Percentiles rank a stretch among this genome's conserved stretches.
Conservation (phyloP, 2,329 filamentous ascomycete genomes). For the Stachybotrys chlorohalonatus region DNA sequence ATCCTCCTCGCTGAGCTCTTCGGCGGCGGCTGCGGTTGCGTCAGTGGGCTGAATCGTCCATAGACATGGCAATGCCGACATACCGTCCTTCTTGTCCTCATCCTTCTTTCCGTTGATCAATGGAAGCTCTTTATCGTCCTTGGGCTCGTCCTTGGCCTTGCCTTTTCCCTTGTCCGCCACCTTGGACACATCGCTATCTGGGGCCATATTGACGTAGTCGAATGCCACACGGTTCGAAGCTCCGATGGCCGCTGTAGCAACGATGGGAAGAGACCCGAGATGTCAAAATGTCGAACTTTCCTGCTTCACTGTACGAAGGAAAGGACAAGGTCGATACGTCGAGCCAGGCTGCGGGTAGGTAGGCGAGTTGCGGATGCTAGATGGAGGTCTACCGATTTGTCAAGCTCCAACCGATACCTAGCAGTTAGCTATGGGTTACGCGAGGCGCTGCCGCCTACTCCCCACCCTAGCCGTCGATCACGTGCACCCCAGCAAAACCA, state of each 20-base stretch:
- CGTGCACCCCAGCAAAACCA: constrained; percentile 13
- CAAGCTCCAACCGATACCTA: background rate
- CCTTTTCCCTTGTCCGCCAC: constrained; percentile 91
- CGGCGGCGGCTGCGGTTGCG: constrained; percentile 35
- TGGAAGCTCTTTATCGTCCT: constrained; percentile 58
- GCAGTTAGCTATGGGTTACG: constrained; percentile 31
- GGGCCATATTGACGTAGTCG: constrained; percentile 62
- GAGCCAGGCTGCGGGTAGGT: constrained; percentile 1
- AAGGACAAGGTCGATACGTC: background rate
- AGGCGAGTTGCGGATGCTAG: background rate
- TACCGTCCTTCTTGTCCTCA: constrained; percentile 51
- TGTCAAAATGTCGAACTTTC: background rate
- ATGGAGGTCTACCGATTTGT: background rate
- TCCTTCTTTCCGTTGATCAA: constrained; percentile 63
- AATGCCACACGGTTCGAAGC: constrained; percentile 1
- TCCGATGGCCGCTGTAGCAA: background rate
- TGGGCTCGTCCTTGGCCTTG: constrained; percentile 68
- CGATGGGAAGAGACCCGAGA: background rate
- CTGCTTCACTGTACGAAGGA: background rate
- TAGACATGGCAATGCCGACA: constrained; percentile 12
- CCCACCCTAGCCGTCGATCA: constrained; percentile 18
- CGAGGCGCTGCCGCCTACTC: constrained; percentile 34
- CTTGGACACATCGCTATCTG: constrained; percentile 81
- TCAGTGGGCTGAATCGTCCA: constrained; percentile 11
- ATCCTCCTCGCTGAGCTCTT: constrained; percentile 96